Percentiles rank a stretch among this genome's conserved stretches.
Conservation (phyloP, 1,139 yeast genomes). For the Scheffersomyces quercinus region DNA sequence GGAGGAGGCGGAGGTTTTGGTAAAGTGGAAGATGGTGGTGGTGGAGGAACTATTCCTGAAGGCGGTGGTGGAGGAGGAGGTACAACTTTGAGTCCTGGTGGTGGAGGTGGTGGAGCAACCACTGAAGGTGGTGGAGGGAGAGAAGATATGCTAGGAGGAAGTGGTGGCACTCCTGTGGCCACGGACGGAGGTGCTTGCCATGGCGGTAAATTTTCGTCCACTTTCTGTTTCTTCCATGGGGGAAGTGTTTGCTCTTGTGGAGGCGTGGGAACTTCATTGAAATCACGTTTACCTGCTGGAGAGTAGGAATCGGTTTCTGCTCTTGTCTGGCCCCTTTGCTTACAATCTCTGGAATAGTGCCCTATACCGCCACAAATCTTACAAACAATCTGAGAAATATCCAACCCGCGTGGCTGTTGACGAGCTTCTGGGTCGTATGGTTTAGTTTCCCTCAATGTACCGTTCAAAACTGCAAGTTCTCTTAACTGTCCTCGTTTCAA, state of each 20-base stretch:
- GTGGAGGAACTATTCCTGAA: slow-evolving; percentile 9
- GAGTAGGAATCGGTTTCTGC: slow-evolving; percentile 1
- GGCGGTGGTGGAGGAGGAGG: slow-evolving; percentile 14
- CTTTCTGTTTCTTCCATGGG: slow-evolving; percentile 15
- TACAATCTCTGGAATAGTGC: slow-evolving; percentile 88
- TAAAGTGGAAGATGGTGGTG: slow-evolving; percentile 4
- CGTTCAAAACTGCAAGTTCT: slow-evolving; percentile 90
- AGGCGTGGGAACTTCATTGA: not conserved
- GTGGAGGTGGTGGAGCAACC: slow-evolving; percentile 9
- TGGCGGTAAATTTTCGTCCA: slow-evolving; percentile 13
- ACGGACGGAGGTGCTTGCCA: slow-evolving; percentile 12
- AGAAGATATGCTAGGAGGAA: slow-evolving; percentile 3
- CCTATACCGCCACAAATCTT: slow-evolving; percentile 79
- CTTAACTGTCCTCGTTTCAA: slow-evolving; percentile 87
- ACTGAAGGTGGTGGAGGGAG: slow-evolving; percentile 10
- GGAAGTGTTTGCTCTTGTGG: slow-evolving; percentile 5
- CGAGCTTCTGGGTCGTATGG: slow-evolving; percentile 62
- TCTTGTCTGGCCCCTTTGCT: slow-evolving; percentile 16
- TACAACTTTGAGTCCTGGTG: slow-evolving; percentile 19
- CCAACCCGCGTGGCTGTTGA: slow-evolving; percentile 43
- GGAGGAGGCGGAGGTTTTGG: slow-evolving; percentile 10
- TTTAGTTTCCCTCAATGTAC: slow-evolving; percentile 84
- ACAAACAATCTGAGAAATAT: slow-evolving; percentile 66
- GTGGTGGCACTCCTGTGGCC: slow-evolving; percentile 1
- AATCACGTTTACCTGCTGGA: not conserved